Evolutionary conservation across 306 rosid genomes (phyloP), one percentile per base, ranked within the genome.

Genomic region (Biancaea sappan): DNA sequence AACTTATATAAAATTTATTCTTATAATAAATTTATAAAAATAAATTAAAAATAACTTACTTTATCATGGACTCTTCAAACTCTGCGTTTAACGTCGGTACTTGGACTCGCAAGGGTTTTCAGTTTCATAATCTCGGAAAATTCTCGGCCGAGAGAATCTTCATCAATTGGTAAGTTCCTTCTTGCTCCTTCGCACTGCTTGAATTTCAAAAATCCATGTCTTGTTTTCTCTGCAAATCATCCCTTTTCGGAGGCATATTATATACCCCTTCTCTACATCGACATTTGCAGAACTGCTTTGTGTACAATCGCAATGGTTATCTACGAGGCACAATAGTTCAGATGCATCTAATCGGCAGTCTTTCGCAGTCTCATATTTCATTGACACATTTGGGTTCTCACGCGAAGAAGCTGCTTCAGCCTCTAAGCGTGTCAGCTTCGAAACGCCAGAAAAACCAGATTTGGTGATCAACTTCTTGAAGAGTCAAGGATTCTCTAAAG

Each of bases 391-490:
- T 52, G 64, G 75, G 15, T 12, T 70, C 37, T 22, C 75, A 15
- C 50, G 63, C 9, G 9, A 54, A 24, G 37, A 21, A 16, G 64
- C 75, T 12, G 22, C 3, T 22, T 14, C 65, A 7, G 4, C 21
- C 53, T 37, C 65, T 32, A 70, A 70, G 59, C 22, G 24, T 8
- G 1, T 67, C 24, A 66, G 6, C 11, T 26, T 66, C 3, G 26
- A 66, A 26, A 25, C 24, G 1, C 8, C 25, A 2, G 57, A 44
- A 7, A 66, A 44, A 34, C 75, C 75, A 8, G 51, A 52, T 21
- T 2, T 32, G 14, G 64, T 53, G 15, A 22, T 70, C 32, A 14
- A 43, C 25, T 70, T 70, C 64, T 52, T 70, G 10, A 34, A 70
- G 5, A 34, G 9, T 34, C 44, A 9, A 0, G 68, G 68, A 40